Evolutionary conservation across 2,329 filamentous ascomycete species (phyloP).

Genomic region (Cladophialophora chaetospira): DNA sequence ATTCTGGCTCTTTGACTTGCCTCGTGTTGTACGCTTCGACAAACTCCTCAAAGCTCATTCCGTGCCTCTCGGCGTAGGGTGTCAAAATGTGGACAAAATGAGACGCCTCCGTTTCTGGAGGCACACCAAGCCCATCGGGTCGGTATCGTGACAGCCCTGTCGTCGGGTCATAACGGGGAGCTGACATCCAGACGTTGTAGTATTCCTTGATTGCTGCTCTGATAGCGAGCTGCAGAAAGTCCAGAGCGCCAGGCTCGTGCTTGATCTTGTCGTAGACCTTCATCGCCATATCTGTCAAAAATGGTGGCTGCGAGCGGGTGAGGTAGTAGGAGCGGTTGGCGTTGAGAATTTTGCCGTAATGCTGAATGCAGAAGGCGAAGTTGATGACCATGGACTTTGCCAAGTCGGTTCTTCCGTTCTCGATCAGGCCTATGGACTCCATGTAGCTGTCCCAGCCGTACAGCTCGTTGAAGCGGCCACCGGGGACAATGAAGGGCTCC

Average conservation of each 20-base stretch:
- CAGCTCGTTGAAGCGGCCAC: constrained; percentile 95
- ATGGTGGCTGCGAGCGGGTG: constrained; percentile 89
- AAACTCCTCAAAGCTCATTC: constrained; percentile 80
- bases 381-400: constrained; percentile 94
- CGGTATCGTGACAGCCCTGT: constrained; percentile 84
- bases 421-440: constrained; percentile 85
- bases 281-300: constrained; percentile 95
- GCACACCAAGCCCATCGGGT: constrained; percentile 79
- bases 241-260: constrained; percentile 74
- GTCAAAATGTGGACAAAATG: constrained; percentile 83
- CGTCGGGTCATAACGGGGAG: constrained; percentile 74
- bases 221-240: constrained; percentile 78
- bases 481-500: constrained; percentile 93
- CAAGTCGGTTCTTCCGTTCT: constrained; percentile 80
- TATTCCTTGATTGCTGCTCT: constrained; percentile 97
- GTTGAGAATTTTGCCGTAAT: constrained; percentile 98
- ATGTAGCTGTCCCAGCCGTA: constrained; percentile 99
- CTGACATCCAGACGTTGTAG: constrained; percentile 80
- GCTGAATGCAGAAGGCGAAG: constrained; percentile 97
- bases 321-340: constrained; percentile 96
- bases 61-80: constrained; percentile 81
- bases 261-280: constrained; percentile 93
- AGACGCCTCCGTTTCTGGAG: constrained; percentile 84
- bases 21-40: constrained; percentile 84
- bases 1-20: constrained; percentile 75